Conservation (phyloP, 495 filamentous ascomycete genomes). For the Neurospora hispaniola region DNA sequence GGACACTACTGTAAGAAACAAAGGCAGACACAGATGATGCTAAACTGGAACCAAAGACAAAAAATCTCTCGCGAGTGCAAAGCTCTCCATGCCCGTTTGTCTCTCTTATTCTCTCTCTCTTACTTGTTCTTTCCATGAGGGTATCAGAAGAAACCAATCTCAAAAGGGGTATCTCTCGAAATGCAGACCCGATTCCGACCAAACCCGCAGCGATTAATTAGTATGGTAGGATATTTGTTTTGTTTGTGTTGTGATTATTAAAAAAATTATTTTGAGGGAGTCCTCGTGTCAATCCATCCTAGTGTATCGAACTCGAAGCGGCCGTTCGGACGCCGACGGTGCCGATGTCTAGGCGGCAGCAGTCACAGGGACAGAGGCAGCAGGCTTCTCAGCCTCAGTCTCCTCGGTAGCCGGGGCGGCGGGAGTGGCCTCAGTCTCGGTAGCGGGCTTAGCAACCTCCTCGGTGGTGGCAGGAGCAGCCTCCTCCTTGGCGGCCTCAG, state of each 20-base stretch:
- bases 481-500: slow-evolving; percentile 42
- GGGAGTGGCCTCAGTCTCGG: slow-evolving; percentile 35
- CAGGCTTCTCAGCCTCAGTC: slow-evolving; percentile 27
- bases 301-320: slow-evolving; percentile 9
- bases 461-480: slow-evolving; percentile 19
- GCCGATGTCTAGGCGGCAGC: slow-evolving; percentile 36
- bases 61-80: not conserved
- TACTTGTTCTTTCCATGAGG: slow-evolving; percentile 3
- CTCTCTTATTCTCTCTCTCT: not conserved
- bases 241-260: slow-evolving; percentile 9
- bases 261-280: slow-evolving; percentile 16
- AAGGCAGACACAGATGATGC: not conserved
- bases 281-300: slow-evolving; percentile 9
- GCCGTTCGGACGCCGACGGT: slow-evolving; percentile 5
- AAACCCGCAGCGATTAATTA: slow-evolving; percentile 29
- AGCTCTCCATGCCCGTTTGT: not conserved
- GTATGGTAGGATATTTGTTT: slow-evolving; percentile 20
- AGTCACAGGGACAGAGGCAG: slow-evolving; percentile 30
- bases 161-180: slow-evolving; percentile 41
- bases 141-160: slow-evolving; percentile 42
- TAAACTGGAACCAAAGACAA: not conserved
- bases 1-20: not conserved
- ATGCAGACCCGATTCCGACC: slow-evolving; percentile 44
- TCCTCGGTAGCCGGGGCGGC: slow-evolving; percentile 22
- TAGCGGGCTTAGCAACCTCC: slow-evolving; percentile 30